Evolutionary conservation across 495 filamentous ascomycete genomes (phyloP), one percentile per base, ranked within the genome.

Genomic region (Venustampulla echinocandica): DNA sequence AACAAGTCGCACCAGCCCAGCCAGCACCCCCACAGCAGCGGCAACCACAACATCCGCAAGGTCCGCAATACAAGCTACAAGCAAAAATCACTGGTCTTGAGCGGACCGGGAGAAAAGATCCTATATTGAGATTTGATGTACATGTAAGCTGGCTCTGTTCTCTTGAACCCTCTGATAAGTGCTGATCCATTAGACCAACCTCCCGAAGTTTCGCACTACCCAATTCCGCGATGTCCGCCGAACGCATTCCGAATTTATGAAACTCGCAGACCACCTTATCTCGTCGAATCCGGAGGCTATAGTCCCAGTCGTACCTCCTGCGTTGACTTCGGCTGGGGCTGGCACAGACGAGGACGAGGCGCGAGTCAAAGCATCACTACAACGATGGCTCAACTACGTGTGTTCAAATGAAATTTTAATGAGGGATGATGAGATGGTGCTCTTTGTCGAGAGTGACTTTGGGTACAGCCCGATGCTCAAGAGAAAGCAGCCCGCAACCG

Each of bases 361-460:
- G 14, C 76, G 93, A 13, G 84, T 96, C 39, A 95, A 95, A 59
- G 77, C 81, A 0, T 74, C 82, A 0, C 77, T 99, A 73, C 93
- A 99, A 61, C 73, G 88, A 54, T 99, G 93, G 93, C 75, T 97
- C 43, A 97, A 95, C 61, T 80, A 81, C 42, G 80, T 99, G 4
- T 88, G 93, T 59, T 75, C 76, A 55, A 97, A 95, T 56, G 90
- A 96, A 28, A 81, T 95, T 1, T 75, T 99, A 4, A 93, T 92
- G 64, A 77, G 86, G 25, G 93, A 99, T 62, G 90, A 95, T 48
- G 93, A 99, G 63, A 86, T 97, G 75, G 80, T 94, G 4, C 78
- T 96, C 30, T 99, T 99, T 50, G 89, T 97, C 18, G 93, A 99
- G 62, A 92, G 87, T 56, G 93, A 99, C 64, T 95, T 95, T 63